Percentiles rank a stretch among this genome's conserved stretches.
These are phyloP conservation scores for Boletus rubescentipes DNA, from an alignment of 768 basidiomycete species.

Conservation along the genomic window DNA sequence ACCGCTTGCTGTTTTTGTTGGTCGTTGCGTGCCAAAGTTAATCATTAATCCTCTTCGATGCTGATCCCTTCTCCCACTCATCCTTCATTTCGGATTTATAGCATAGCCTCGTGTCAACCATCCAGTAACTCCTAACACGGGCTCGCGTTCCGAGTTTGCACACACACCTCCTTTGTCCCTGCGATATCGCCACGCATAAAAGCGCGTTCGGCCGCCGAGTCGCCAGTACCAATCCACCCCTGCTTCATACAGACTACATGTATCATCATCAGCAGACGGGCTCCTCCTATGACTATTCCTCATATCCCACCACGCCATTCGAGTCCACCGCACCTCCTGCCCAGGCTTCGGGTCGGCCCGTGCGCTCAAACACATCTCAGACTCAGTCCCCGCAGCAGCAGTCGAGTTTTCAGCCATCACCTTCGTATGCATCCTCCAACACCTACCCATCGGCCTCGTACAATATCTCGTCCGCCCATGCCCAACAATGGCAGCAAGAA, in stretches of 20 bases:
- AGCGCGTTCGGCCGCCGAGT: slow-evolving; percentile 24
- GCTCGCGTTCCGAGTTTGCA: slow-evolving; percentile 30
- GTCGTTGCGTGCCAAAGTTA: slow-evolving; percentile 30
- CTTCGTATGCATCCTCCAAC: slow-evolving; percentile 31
- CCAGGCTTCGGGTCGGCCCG: slow-evolving; percentile 31
- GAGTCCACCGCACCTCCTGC: slow-evolving; percentile 26
- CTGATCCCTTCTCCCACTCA: slow-evolving; percentile 35
- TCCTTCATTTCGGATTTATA: slow-evolving; percentile 38
- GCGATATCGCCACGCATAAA: slow-evolving; percentile 32
- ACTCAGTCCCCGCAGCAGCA: slow-evolving; percentile 33
- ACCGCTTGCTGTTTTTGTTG: slow-evolving; percentile 26
- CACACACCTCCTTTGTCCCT: slow-evolving; percentile 25
- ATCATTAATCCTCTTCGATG: slow-evolving; percentile 35
- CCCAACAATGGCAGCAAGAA: slow-evolving; percentile 43
- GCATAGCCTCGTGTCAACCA: slow-evolving; percentile 34
- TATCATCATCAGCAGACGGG: slow-evolving; percentile 49
- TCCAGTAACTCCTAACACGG: slow-evolving; percentile 31
- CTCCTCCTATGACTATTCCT: slow-evolving; percentile 51
- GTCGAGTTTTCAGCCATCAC: slow-evolving; percentile 23
- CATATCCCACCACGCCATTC: slow-evolving; percentile 36
- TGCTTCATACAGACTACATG: slow-evolving; percentile 51
- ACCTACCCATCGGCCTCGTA: slow-evolving; percentile 32
- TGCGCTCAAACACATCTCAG: slow-evolving; percentile 33
- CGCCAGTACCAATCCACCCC: slow-evolving; percentile 37
- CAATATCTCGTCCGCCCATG: slow-evolving; percentile 28